Conservation (phyloP, 192 early-diverging fungal genomes). For the Allomyces javanicus region DNA sequence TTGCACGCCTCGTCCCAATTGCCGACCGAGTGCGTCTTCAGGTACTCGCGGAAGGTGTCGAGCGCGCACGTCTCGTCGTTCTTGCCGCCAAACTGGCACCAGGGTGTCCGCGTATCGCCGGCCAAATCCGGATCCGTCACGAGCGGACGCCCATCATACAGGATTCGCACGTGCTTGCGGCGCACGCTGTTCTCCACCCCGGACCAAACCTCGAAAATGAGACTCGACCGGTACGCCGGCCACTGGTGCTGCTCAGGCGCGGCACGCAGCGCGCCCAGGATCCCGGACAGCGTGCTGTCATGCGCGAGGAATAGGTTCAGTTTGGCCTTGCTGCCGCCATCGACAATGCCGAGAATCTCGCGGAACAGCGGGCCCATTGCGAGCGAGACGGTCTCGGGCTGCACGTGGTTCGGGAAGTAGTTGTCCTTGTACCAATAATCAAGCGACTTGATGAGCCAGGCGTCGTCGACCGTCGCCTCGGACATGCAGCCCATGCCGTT, state of each 20-base stretch:
- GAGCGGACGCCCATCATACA: no score
- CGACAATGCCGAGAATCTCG: background rate
- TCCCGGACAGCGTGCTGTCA: background rate
- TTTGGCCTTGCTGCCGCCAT: background rate
- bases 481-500: background rate
- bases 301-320: background rate
- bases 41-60: no score
- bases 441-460: background rate
- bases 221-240: background rate
- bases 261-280: background rate
- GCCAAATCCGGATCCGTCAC: no score
- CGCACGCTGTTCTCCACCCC: no score
- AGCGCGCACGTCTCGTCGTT: no score
- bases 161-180: no score
- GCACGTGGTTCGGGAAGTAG: background rate
- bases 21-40: no score
- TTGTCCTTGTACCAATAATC: background rate
- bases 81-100: no score
- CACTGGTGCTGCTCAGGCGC: background rate
- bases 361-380: background rate
- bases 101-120: no score
- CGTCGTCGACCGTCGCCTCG: background rate
- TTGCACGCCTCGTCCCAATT: no score
- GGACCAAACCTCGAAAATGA: background rate
- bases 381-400: background rate